Evolutionary conservation across 371 early-diverging fungal genomes (phyloP), one percentile per base, ranked within the genome.

Genomic region (Mucor racemosus): DNA sequence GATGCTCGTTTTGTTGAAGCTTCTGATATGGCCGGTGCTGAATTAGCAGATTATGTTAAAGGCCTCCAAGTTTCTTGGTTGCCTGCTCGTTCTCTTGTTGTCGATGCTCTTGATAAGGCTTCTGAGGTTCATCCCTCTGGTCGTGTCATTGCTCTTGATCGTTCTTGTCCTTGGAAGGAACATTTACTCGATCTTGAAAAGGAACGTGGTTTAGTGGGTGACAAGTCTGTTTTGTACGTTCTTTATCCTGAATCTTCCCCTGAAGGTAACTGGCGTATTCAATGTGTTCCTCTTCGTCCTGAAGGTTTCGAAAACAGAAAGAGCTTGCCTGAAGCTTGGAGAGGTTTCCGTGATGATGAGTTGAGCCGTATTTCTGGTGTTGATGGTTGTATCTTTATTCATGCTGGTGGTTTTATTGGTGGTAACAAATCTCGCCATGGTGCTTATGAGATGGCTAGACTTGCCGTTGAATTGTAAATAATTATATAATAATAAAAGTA

Each of bases 301-400:
- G 91, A 87, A 62, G 91, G 93, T 17, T 97, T 97, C 75, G 90
- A 88, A 61, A 90, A 91, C 66, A 89, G 98, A 68, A 92, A 93
- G 75, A 91, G 98, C 19, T 82, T 99, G 63, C 96, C 97, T 15
- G 93, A 95, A 73, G 86, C 82, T 40, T 99, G 99, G 99, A 86
- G 97, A 69, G 99, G 99, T 7, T 76, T 92, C 70, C 90, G 97
- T 62, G 97, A 97, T 69, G 90, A 94, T 14, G 94, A 90, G 44
- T 76, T 99, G 70, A 87, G 90, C 61, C 87, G 87, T 65, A 79
- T 91, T 42, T 79, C 90, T 31, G 90, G 91, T 10, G 85, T 97
- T 50, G 87, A 90, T 14, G 95, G 89, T 17, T 92, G 94, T 65
- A 85, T 95, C 40, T 99, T 99, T 86, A 96, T 98, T 13, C 99